Evolutionary conservation across 495 filamentous ascomycete genomes (phyloP).

Genomic region (Trichoderma virens): DNA sequence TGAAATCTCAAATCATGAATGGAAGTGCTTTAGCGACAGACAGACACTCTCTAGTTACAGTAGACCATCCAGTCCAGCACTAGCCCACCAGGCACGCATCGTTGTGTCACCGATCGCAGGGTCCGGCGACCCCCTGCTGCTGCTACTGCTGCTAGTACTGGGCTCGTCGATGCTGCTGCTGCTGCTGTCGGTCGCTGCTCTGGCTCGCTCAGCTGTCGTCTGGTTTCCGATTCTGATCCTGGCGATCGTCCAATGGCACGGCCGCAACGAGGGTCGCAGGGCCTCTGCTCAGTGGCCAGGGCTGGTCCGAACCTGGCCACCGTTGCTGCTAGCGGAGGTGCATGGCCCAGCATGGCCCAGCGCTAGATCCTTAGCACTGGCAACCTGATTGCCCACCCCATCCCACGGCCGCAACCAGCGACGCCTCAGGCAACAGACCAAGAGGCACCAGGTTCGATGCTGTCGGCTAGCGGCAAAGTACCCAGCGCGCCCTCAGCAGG

Average conservation of each 20-base stretch:
- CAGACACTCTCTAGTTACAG: not conserved
- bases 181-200: not conserved
- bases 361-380: slow-evolving; percentile 1
- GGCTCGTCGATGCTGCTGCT: not conserved
- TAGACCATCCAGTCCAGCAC: not conserved
- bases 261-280: not conserved
- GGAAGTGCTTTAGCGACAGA: not conserved
- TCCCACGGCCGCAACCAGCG: not conserved
- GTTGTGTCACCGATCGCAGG: slow-evolving; percentile 7
- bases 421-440: not conserved
- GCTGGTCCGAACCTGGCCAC: too few relatives aligned
- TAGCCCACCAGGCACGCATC: slow-evolving; percentile 6
- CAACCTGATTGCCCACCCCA: not conserved
- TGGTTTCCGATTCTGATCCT: slow-evolving; percentile 1
- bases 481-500: too few relatives aligned
- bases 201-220: not conserved
- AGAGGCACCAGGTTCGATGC: not conserved
- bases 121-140: not conserved
- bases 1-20: too few relatives aligned
- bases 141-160: too few relatives aligned
- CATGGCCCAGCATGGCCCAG: not conserved
- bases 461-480: too few relatives aligned
- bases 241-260: slow-evolving; percentile 6
- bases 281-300: too few relatives aligned
- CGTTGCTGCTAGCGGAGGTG: slow-evolving; percentile 1